phyloP scores from a whole-genome alignment of 495 filamentous ascomycete species.

The Glonium stellatum region DNA sequence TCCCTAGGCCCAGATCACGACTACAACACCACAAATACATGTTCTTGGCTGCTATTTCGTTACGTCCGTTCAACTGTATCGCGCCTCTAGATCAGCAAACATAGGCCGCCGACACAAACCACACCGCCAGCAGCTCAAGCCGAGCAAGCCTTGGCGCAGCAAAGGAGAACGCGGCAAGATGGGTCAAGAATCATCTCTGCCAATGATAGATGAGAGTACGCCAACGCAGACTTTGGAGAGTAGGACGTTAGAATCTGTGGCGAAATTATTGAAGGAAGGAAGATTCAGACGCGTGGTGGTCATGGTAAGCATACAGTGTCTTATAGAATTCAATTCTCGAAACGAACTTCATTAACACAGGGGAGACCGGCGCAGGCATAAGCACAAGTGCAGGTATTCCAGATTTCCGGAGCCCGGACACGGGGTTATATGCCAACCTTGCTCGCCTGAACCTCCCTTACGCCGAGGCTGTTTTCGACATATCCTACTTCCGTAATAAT shows the following conservation, averaged over 20 bases:
- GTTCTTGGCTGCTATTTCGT: background rate
- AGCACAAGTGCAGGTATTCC: conserved; percentile 47
- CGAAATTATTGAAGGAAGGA: conserved; percentile 65
- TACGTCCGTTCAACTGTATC: background rate
- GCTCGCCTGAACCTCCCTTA: conserved; percentile 75
- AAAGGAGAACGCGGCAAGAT: conserved; percentile 40
- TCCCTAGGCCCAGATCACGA: too few species aligned
- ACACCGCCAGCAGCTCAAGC: conserved; percentile 32
- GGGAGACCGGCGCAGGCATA: conserved; percentile 54
- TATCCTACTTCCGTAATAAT: conserved; percentile 74
- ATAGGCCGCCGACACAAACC: conserved; percentile 37
- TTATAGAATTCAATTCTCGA: background rate
- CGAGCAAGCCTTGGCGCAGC: conserved; percentile 23
- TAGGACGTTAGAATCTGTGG: conserved; percentile 64
- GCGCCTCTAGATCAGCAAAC: conserved; percentile 2
- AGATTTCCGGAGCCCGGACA: conserved; percentile 69
- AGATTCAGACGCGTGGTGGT: conserved; percentile 65
- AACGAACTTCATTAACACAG: conserved; percentile 2
- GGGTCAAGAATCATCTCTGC: conserved; percentile 62
- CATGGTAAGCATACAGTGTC: conserved; percentile 41
- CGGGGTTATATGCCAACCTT: conserved; percentile 77
- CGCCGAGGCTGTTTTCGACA: conserved; percentile 75
- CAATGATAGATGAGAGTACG: conserved; percentile 54
- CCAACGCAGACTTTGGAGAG: conserved; percentile 57
- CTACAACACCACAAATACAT: background rate